Conservation (phyloP, 164 flowering plant genomes). For the Chimonanthus salicifolius region DNA sequence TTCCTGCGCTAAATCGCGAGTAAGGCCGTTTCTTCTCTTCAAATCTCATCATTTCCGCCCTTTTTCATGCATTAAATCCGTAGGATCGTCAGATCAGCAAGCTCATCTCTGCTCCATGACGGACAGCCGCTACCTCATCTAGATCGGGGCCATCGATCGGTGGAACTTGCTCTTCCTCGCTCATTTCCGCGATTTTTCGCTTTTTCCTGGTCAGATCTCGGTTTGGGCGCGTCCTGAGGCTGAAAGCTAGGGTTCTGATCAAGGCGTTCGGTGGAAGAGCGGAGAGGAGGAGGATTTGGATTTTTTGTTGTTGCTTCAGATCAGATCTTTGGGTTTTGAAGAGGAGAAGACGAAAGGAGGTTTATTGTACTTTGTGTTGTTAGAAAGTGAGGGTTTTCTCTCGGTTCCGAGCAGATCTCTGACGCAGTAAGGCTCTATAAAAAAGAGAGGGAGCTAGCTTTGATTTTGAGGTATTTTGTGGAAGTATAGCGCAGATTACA, state of each 20-base stretch:
- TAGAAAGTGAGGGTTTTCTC: not conserved
- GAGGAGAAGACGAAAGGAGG: not conserved
- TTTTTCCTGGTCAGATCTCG: not conserved
- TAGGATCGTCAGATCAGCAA: not conserved
- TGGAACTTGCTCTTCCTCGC: not conserved
- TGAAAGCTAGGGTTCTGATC: slow-evolving; percentile 3
- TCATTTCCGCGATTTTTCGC: not conserved
- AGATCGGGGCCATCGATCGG: slow-evolving; percentile 5
- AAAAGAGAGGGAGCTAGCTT: not conserved
- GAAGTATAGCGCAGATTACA: not conserved
- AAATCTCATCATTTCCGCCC: not conserved
- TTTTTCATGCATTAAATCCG: not conserved
- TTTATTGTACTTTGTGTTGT: not conserved
- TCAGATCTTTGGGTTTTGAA: slow-evolving; percentile 4
- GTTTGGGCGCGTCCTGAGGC: not conserved
- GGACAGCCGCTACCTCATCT: slow-evolving; percentile 3
- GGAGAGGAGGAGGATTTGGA: not conserved
- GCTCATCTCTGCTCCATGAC: not conserved
- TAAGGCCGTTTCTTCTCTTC: not conserved
- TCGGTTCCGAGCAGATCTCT: slow-evolving; percentile 2
- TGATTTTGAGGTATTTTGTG: not conserved
- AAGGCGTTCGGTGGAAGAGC: not conserved
- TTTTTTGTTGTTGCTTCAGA: not conserved
- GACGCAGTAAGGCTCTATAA: not conserved
- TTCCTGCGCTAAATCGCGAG: not conserved